phyloP scores from a whole-genome alignment of 2,329 filamentous ascomycete species.

The Fusarium sulawesiense region DNA sequence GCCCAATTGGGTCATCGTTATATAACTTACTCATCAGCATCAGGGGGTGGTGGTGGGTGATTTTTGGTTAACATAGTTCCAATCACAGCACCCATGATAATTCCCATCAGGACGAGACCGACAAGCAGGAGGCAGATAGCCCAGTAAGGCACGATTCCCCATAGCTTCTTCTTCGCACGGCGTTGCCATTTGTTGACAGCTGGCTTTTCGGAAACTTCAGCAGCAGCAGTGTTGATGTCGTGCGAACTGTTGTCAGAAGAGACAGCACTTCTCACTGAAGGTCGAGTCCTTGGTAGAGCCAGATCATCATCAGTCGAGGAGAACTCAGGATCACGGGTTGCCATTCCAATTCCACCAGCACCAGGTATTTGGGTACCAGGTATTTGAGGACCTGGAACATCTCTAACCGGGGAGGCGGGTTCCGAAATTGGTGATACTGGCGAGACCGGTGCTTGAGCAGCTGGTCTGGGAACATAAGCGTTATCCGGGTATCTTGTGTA shows the following conservation, averaged over 20 bases:
- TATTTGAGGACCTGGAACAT: neutral
- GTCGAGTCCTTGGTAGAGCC: constrained; percentile 61
- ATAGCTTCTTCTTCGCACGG: constrained; percentile 65
- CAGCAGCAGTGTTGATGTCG: constrained; percentile 64
- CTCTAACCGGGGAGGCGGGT: constrained; percentile 22
- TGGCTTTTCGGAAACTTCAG: constrained; percentile 60
- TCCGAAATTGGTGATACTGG: constrained; percentile 21
- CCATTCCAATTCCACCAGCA: constrained; percentile 71
- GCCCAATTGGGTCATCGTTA: neutral
- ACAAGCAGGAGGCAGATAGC: constrained; percentile 64
- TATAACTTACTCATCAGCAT: constrained; percentile 31
- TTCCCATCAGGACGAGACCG: constrained; percentile 63
- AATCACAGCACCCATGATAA: constrained; percentile 68
- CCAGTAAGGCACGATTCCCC: constrained; percentile 72
- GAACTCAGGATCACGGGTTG: constrained; percentile 72
- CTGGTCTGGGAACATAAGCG: constrained; percentile 56
- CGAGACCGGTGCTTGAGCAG: constrained; percentile 15
- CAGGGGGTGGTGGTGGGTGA: constrained; percentile 7
- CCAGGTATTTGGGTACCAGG: constrained; percentile 56
- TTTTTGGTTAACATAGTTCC: constrained; percentile 56
- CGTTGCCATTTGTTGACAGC: constrained; percentile 63
- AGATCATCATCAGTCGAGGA: constrained; percentile 66
- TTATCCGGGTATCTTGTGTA: constrained; percentile 92
- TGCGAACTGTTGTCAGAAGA: constrained; percentile 65
- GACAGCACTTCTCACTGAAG: constrained; percentile 61